A percentile compares a stretch with the other conserved stretches of the same genome.
phyloP scores from a whole-genome alignment of 73 alveolate genomes.

The Uronychia binucleata region DNA sequence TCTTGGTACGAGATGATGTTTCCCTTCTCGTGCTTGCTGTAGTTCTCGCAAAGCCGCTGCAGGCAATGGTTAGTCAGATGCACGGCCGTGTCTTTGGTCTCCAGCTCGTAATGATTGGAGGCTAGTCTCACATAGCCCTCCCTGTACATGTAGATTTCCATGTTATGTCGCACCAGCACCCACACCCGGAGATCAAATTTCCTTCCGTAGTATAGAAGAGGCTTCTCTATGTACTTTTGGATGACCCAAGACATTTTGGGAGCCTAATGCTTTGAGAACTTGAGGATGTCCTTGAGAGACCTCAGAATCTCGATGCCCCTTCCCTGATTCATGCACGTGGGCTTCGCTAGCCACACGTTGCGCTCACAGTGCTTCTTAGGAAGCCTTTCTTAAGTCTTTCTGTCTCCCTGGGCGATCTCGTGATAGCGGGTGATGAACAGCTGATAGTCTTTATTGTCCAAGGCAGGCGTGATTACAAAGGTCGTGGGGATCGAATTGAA shows the following conservation, averaged over 20 bases:
- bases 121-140: constrained; percentile 60
- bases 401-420: constrained; percentile 59
- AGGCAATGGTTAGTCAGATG: constrained; percentile 64
- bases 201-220: constrained; percentile 55
- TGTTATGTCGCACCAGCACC: constrained; percentile 55
- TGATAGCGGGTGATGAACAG: constrained; percentile 47
- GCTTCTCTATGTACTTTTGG: constrained; percentile 58
- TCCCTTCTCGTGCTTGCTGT: constrained; percentile 58
- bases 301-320: constrained; percentile 54
- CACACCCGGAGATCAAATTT: constrained; percentile 72
- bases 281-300: no score
- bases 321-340: constrained; percentile 50
- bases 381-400: no score
- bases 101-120: constrained; percentile 50
- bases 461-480: constrained; percentile 32
- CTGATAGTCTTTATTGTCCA: constrained; percentile 38
- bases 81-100: constrained; percentile 37
- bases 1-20: no score
- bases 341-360: no score
- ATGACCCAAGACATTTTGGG: no score
- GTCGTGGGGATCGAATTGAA: constrained; percentile 67
- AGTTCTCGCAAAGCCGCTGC: constrained; percentile 51
- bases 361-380: no score
- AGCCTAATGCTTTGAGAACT: no score
- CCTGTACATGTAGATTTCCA: constrained; percentile 52